A percentile compares a stretch with the other conserved stretches of the same genome.
These are phyloP conservation scores for Silene latifolia DNA, from an alignment of 148 eudicot genomes.

Conservation along the genomic window DNA sequence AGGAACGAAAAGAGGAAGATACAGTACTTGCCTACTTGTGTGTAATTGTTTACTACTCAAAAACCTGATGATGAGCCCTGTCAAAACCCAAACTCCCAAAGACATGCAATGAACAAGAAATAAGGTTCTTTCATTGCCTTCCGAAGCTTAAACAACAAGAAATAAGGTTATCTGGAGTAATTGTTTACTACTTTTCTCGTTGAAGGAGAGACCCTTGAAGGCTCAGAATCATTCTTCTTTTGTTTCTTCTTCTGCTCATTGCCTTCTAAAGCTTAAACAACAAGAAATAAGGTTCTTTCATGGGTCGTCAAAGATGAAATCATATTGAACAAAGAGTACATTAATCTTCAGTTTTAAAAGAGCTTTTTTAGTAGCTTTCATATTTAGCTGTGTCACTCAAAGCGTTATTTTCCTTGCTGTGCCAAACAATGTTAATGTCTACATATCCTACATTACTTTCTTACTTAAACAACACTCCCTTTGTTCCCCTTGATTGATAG, in stretches of 20 bases:
- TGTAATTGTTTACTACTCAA: too few relatives aligned
- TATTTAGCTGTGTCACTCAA: not conserved
- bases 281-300: constrained; percentile 7
- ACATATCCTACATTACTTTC: too few relatives aligned
- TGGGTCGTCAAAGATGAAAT: not conserved
- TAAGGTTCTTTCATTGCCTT: too few relatives aligned
- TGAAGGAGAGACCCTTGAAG: constrained; percentile 61
- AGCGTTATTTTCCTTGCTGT: not conserved
- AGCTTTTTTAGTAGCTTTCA: constrained; percentile 5
- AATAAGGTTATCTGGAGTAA: too few relatives aligned
- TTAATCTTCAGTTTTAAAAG: not conserved
- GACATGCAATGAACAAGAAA: not conserved
- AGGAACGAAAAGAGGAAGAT: too few relatives aligned
- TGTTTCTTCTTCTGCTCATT: constrained; percentile 83
- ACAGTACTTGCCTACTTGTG: too few relatives aligned
- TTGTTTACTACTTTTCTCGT: constrained; percentile 34
- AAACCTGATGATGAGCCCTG: not conserved
- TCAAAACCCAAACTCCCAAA: constrained; percentile 1
- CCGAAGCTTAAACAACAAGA: too few relatives aligned
- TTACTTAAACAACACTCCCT: not conserved
- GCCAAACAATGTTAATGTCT: not conserved
- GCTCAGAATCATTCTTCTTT: constrained; percentile 73
- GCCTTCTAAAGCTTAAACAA: constrained; percentile 54
- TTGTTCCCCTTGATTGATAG: not conserved
- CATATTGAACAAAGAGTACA: not conserved